A percentile compares a stretch with the other conserved stretches of the same genome.
These are phyloP conservation scores for Rutstroemia sp. DNA, from an alignment of 2,329 filamentous ascomycete genomes.

Conservation along the genomic window DNA sequence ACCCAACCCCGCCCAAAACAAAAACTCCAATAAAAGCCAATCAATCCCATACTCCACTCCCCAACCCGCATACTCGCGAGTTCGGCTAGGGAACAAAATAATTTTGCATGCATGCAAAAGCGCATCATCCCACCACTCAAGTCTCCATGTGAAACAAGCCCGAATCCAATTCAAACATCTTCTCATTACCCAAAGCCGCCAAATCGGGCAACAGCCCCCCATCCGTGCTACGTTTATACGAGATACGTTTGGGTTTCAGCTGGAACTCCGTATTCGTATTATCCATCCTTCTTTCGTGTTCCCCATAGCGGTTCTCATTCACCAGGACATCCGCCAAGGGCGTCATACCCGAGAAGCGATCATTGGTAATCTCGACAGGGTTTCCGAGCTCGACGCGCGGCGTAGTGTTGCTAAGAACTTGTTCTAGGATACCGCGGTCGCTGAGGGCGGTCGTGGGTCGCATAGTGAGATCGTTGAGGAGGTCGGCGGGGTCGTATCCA, in stretches of 20 bases:
- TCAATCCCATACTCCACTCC: too few relatives aligned
- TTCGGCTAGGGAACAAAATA: too few relatives aligned
- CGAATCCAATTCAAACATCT: slow-evolving; percentile 12
- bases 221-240: slow-evolving; percentile 7
- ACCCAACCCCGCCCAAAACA: too few relatives aligned
- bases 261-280: background rate
- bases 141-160: slow-evolving; percentile 12
- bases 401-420: slow-evolving; percentile 28
- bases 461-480: slow-evolving; percentile 20
- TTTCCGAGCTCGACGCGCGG: slow-evolving; percentile 24
- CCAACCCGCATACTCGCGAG: too few relatives aligned
- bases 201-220: slow-evolving; percentile 4
- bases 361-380: slow-evolving; percentile 23
- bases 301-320: background rate
- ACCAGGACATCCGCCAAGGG: slow-evolving; percentile 6
- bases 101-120: too few relatives aligned
- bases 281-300: slow-evolving; percentile 6
- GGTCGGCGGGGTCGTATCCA: slow-evolving; percentile 7
- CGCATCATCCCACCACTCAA: background rate
- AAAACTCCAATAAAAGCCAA: too few relatives aligned
- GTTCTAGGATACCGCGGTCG: slow-evolving; percentile 26
- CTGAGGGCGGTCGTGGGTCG: slow-evolving; percentile 27
- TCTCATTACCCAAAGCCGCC: slow-evolving; percentile 8
- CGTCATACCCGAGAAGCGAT: slow-evolving; percentile 12
- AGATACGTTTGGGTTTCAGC: slow-evolving; percentile 2